Conservation (phyloP, 1,139 yeast genomes). For the Pichia sp. region DNA sequence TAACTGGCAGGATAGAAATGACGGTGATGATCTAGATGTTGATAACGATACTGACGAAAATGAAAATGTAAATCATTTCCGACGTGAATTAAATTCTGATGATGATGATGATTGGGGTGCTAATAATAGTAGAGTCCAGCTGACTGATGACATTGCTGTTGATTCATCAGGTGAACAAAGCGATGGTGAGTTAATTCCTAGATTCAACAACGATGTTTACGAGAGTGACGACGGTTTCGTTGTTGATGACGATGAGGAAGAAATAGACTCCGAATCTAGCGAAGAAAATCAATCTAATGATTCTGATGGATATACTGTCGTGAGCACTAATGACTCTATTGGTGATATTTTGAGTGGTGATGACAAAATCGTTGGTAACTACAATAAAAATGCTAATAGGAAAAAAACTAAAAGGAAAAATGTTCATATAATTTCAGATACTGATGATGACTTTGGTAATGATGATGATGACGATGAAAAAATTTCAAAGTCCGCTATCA, state of each 20-base stretch:
- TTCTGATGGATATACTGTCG: background rate
- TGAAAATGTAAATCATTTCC: conserved; percentile 7
- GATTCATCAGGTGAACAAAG: no score
- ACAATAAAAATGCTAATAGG: background rate
- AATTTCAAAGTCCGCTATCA: background rate
- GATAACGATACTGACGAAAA: conserved; percentile 8
- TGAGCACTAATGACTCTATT: background rate
- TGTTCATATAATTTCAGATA: background rate
- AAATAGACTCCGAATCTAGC: background rate
- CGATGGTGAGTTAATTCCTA: background rate
- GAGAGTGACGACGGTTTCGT: conserved; percentile 15
- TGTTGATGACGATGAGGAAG: conserved; percentile 11
- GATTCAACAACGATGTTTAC: background rate
- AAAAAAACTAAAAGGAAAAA: no score
- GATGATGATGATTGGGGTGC: conserved; percentile 7
- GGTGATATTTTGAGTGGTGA: conserved; percentile 5
- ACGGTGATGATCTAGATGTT: conserved; percentile 12
- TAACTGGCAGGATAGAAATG: conserved; percentile 13
- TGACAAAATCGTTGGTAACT: conserved; percentile 5
- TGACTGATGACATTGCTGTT: no score
- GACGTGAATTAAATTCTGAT: background rate
- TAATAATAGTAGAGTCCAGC: conserved; percentile 6
- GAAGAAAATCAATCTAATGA: background rate
- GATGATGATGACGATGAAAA: conserved; percentile 4
- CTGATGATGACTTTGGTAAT: background rate